These are phyloP conservation scores for Lodderomyces theae DNA, from an alignment of 1,139 yeast genomes.

Conservation along the genomic window DNA sequence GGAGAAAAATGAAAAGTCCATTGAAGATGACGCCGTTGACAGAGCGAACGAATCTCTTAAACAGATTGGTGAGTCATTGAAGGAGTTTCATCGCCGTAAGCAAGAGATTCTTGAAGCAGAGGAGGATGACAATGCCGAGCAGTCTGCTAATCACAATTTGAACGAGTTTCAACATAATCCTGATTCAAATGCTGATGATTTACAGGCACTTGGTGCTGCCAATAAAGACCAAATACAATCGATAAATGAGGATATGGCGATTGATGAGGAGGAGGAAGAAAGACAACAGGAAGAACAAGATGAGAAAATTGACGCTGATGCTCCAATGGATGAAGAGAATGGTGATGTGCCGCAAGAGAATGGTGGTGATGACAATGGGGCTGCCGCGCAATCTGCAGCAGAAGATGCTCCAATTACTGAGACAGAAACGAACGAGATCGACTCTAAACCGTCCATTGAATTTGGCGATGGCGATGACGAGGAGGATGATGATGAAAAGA, in stretches of 20 bases:
- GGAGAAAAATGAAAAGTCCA: conserved; percentile 37
- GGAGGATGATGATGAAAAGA: conserved; percentile 22
- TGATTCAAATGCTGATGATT: conserved; percentile 77
- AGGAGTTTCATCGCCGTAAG: conserved; percentile 87
- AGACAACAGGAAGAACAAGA: conserved; percentile 18
- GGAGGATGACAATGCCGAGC: conserved; percentile 34
- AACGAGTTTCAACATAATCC: conserved; percentile 92
- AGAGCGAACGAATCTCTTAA: conserved; percentile 79
- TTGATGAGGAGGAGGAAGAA: conserved; percentile 46
- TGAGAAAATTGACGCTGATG: conserved; percentile 23
- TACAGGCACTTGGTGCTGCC: conserved; percentile 94
- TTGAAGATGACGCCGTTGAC: conserved; percentile 62
- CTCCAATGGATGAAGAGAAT: conserved; percentile 21
- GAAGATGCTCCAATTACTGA: conserved; percentile 20
- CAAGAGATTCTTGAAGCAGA: conserved; percentile 75
- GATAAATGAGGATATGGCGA: conserved; percentile 81
- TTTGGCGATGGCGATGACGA: conserved; percentile 25
- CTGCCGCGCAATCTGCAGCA: conserved; percentile 17
- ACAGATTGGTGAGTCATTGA: conserved; percentile 85
- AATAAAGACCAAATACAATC: conserved; percentile 74
- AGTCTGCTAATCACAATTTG: conserved; percentile 60
- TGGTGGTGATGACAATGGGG: conserved; percentile 24
- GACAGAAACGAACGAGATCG: conserved; percentile 12
- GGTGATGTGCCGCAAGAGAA: conserved; percentile 23
- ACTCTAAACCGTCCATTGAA: conserved; percentile 6